Conservation (phyloP, 2,329 filamentous ascomycete genomes). For the Trichoderma atrobrunneum region DNA sequence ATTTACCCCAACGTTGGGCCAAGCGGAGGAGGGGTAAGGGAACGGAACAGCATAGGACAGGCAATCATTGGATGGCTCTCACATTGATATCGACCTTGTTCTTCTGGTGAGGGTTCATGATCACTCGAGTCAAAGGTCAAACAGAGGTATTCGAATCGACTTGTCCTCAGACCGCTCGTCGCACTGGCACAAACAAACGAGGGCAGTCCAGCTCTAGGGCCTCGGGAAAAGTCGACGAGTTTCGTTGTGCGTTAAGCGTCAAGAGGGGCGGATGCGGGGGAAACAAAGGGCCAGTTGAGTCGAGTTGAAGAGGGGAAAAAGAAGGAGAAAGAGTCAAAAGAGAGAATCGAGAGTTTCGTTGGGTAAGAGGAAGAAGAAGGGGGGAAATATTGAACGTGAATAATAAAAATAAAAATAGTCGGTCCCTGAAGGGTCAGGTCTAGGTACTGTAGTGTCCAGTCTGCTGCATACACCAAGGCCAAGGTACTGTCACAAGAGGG, state of each 20-base stretch:
- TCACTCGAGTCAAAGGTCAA: slow-evolving; percentile 24
- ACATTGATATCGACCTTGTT: slow-evolving; percentile 98
- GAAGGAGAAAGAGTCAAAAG: neutral
- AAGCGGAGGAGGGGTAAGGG: slow-evolving; percentile 7
- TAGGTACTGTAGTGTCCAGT: neutral
- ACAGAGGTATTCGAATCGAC: neutral
- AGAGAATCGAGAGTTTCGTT: neutral
- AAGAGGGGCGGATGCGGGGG: slow-evolving; percentile 6
- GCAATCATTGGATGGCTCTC: slow-evolving; percentile 28
- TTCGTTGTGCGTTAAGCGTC: neutral
- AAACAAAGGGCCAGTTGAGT: neutral
- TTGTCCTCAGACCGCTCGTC: neutral
- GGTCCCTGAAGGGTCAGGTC: slow-evolving; percentile 10
- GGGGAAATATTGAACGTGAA: neutral
- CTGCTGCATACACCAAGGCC: neutral
- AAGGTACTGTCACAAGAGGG: neutral
- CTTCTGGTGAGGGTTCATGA: slow-evolving; percentile 95
- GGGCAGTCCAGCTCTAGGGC: neutral
- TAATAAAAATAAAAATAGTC: neutral
- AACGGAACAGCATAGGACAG: neutral
- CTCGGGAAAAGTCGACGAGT: neutral
- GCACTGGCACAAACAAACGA: neutral
- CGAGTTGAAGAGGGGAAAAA: neutral
- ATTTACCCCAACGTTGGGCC: neutral
- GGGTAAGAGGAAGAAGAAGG: neutral